Percentiles rank a stretch among this genome's conserved stretches.
Evolutionary conservation across 2,329 filamentous ascomycete genomes (phyloP).

Genomic region (Cladosporium sp.): DNA sequence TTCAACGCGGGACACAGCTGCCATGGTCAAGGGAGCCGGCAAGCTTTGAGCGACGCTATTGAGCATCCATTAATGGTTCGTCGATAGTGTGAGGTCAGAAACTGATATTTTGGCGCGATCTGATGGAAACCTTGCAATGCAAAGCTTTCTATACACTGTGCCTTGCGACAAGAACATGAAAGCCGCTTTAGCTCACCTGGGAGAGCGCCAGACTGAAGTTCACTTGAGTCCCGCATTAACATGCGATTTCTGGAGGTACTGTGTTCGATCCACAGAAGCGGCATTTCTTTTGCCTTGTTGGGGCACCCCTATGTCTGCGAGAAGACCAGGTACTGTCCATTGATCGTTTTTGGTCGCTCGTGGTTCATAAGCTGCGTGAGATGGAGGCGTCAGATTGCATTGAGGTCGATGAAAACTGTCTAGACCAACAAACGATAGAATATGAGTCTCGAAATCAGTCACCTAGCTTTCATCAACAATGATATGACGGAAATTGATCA

Average conservation of each 20-base stretch:
- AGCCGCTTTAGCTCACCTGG: constrained; percentile 42
- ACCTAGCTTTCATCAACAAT: too few species aligned
- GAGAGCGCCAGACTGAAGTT: constrained; percentile 43
- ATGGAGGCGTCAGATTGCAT: too few species aligned
- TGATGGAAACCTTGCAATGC: too few species aligned
- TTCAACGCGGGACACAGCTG: too few species aligned
- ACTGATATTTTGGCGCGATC: too few species aligned
- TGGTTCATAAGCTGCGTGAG: background rate
- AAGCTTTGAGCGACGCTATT: too few species aligned
- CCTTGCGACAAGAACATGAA: background rate
- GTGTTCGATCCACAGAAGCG: constrained; percentile 43
- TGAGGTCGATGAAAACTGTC: background rate
- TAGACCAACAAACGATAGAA: background rate
- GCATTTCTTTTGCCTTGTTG: constrained; percentile 22
- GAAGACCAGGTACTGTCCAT: background rate
- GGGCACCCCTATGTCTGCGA: background rate
- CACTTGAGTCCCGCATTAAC: constrained; percentile 27
- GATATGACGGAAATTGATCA: too few species aligned
- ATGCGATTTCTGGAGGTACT: constrained; percentile 43
- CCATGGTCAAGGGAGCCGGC: too few species aligned
- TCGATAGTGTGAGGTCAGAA: too few species aligned
- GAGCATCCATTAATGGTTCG: too few species aligned
- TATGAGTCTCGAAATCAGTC: background rate
- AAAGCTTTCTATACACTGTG: too few species aligned
- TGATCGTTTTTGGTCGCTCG: background rate